Percentiles rank a stretch among this genome's conserved stretches.
These are phyloP conservation scores for Talaromyces sp. DNA, from an alignment of 2,329 filamentous ascomycete species.

Conservation along the genomic window DNA sequence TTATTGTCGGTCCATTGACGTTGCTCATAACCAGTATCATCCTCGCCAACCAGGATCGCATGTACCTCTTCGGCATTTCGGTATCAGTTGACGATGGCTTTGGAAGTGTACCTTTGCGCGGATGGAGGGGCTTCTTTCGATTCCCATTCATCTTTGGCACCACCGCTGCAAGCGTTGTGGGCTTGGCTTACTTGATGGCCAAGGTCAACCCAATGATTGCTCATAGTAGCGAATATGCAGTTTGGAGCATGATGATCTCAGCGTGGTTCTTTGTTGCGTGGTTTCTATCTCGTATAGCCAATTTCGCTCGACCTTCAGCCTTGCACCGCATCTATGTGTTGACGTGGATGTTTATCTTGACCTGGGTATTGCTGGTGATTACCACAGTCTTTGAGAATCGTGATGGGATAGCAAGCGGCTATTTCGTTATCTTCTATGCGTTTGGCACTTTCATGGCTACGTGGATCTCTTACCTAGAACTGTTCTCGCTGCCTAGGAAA, in stretches of 20 bases:
- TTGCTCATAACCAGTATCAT: slow-evolving; percentile 67
- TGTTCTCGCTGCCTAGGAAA: slow-evolving; percentile 73
- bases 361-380: slow-evolving; percentile 69
- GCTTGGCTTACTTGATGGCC: slow-evolving; percentile 68
- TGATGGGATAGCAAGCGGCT: slow-evolving; percentile 69
- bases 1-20: slow-evolving; percentile 74
- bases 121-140: slow-evolving; percentile 78
- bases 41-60: slow-evolving; percentile 70
- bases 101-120: slow-evolving; percentile 63
- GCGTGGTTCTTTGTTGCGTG: slow-evolving; percentile 78
- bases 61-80: slow-evolving; percentile 77
- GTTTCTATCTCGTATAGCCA: slow-evolving; percentile 75
- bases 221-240: slow-evolving; percentile 83
- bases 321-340: slow-evolving; percentile 77
- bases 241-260: slow-evolving; percentile 84
- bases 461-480: slow-evolving; percentile 72
- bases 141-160: slow-evolving; percentile 73
- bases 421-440: slow-evolving; percentile 78
- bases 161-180: slow-evolving; percentile 66
- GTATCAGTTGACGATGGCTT: slow-evolving; percentile 60
- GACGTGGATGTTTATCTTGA: slow-evolving; percentile 76
- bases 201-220: slow-evolving; percentile 87
- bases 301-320: slow-evolving; percentile 78
- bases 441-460: slow-evolving; percentile 70
- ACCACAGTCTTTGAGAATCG: slow-evolving; percentile 75